Evolutionary conservation across 306 rosid species (phyloP).

Genomic region (Vachellia pachyceras): DNA sequence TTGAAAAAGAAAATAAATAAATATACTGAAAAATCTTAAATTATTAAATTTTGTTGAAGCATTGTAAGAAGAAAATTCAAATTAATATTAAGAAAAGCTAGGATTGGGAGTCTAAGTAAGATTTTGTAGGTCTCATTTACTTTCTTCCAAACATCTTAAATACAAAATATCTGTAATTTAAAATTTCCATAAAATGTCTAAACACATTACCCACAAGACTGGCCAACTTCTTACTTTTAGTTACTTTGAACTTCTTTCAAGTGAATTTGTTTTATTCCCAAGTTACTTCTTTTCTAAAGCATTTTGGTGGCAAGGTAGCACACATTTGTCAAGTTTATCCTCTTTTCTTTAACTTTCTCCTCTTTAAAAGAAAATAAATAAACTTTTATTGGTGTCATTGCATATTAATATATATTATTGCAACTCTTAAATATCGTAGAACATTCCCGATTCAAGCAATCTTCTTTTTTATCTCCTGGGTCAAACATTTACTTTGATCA

Average conservation of each 20-base stretch:
- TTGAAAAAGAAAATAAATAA: too few relatives aligned
- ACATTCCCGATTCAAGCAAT: neutral
- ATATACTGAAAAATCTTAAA: too few relatives aligned
- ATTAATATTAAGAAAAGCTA: too few relatives aligned
- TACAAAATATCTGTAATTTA: neutral
- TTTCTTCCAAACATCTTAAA: too few relatives aligned
- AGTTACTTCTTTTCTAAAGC: conserved; percentile 54
- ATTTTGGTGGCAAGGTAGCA: conserved; percentile 34
- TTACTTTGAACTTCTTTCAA: neutral
- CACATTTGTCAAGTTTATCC: conserved; percentile 19
- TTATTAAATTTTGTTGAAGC: neutral
- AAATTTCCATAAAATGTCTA: too few relatives aligned
- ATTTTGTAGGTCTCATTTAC: neutral
- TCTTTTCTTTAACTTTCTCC: neutral
- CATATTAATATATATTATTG: neutral
- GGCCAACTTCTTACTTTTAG: conserved; percentile 21
- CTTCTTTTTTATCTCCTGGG: neutral
- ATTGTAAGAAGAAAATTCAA: neutral
- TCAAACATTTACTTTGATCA: neutral
- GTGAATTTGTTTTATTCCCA: conserved; percentile 39
- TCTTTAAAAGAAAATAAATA: neutral
- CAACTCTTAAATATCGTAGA: neutral
- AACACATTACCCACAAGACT: conserved; percentile 31
- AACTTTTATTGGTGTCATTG: neutral
- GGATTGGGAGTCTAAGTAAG: too few relatives aligned